Conservation (phyloP, 2,329 filamentous ascomycete genomes). For the Diplodia seriata region DNA sequence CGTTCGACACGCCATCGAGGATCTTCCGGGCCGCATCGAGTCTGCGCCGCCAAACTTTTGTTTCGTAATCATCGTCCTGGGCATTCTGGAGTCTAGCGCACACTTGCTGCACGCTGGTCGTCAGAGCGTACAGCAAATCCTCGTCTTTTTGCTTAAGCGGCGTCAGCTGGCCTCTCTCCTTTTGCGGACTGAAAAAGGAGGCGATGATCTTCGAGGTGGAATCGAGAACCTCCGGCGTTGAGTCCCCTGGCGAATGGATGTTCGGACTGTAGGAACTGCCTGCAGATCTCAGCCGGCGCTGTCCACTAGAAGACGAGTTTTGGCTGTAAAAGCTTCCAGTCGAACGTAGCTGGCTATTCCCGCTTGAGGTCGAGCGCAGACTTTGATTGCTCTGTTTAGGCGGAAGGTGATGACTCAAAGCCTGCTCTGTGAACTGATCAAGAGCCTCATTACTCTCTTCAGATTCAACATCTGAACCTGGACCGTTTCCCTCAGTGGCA, state of each 20-base stretch:
- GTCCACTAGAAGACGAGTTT: slow-evolving; percentile 10
- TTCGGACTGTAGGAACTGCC: slow-evolving; percentile 21
- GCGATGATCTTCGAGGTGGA: slow-evolving; percentile 28
- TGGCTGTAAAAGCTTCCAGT: slow-evolving; percentile 24
- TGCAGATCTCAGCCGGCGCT: slow-evolving; percentile 21
- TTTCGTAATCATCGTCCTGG: slow-evolving; percentile 58
- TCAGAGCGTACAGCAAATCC: slow-evolving; percentile 57
- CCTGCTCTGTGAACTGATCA: slow-evolving; percentile 48
- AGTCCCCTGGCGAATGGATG: slow-evolving; percentile 3
- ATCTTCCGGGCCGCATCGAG: slow-evolving; percentile 77
- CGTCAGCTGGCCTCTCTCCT: slow-evolving; percentile 24
- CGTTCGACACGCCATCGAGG: slow-evolving; percentile 67
- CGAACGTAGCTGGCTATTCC: slow-evolving; percentile 4
- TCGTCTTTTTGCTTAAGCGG: slow-evolving; percentile 61
- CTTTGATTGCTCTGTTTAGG: slow-evolving; percentile 21
- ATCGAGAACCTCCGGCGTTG: slow-evolving; percentile 13
- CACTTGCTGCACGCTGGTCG: slow-evolving; percentile 63
- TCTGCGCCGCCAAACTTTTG: slow-evolving; percentile 70
- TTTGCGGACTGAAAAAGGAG: slow-evolving; percentile 24
- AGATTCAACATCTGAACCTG: slow-evolving; percentile 43
- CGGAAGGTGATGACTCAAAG: slow-evolving; percentile 16
- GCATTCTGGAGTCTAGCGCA: slow-evolving; percentile 58
- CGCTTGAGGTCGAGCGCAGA: slow-evolving; percentile 4
- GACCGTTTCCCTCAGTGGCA: slow-evolving; percentile 60
- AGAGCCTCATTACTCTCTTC: slow-evolving; percentile 51